Percentiles rank a stretch among this genome's conserved stretches.
These are phyloP conservation scores for Kwoniella heveanensis DNA, from an alignment of 768 basidiomycete genomes.

Conservation along the genomic window DNA sequence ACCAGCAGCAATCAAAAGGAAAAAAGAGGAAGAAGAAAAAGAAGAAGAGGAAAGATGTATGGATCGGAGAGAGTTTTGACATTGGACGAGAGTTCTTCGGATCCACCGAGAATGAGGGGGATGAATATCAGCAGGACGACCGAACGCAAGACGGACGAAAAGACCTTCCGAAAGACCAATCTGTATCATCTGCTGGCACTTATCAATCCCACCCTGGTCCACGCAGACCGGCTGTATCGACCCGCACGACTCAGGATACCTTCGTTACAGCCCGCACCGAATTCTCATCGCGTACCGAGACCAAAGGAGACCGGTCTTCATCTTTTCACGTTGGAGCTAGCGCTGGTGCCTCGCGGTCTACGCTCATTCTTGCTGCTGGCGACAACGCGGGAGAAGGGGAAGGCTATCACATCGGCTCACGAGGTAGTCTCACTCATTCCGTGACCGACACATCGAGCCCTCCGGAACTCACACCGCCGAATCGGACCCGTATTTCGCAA, in stretches of 20 bases:
- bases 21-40: slow-evolving; percentile 15
- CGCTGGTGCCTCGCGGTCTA: slow-evolving; percentile 15
- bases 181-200: too few species aligned
- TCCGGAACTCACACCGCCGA: neutral
- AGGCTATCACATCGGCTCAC: neutral
- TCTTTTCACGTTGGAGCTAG: neutral
- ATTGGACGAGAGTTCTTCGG: slow-evolving; percentile 45
- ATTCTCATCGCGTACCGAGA: slow-evolving; percentile 6
- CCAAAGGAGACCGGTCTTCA: neutral
- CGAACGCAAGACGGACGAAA: neutral
- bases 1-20: neutral
- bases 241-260: slow-evolving; percentile 40
- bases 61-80: slow-evolving; percentile 52
- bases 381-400: neutral
- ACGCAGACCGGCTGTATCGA: slow-evolving; percentile 28
- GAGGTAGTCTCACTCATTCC: neutral
- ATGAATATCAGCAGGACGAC: too few species aligned
- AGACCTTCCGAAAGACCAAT: too few species aligned
- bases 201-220: too few species aligned
- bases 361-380: slow-evolving; percentile 1
- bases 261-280: slow-evolving; percentile 49
- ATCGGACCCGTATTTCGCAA: slow-evolving; percentile 18
- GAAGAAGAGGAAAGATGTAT: slow-evolving; percentile 45
- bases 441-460: neutral
- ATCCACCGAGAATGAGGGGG: neutral